These are phyloP conservation scores for Amphicarpaea edgeworthii DNA, from an alignment of 306 rosid genomes.

Conservation along the genomic window DNA sequence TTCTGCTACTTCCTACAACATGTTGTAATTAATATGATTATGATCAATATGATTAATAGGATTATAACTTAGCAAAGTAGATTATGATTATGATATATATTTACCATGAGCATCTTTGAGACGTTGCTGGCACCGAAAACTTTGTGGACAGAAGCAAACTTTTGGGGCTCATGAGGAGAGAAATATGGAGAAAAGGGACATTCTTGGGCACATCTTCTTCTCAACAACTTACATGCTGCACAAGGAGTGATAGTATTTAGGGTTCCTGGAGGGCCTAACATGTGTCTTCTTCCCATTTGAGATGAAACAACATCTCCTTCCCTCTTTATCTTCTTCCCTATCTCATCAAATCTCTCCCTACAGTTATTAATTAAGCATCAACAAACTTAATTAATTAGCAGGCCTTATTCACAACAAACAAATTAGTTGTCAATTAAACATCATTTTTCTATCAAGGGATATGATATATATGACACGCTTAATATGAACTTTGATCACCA, in stretches of 20 bases:
- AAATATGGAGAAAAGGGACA: slow-evolving; percentile 98
- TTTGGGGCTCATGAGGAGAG: slow-evolving; percentile 97
- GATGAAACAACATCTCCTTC: slow-evolving; percentile 73
- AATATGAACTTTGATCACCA: slow-evolving; percentile 22
- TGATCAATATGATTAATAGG: no score
- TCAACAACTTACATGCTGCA: slow-evolving; percentile 92
- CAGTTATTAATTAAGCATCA: not conserved
- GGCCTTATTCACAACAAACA: slow-evolving; percentile 16
- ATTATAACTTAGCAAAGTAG: no score
- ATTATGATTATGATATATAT: no score
- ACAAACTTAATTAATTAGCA: slow-evolving; percentile 6
- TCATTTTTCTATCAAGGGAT: not conserved
- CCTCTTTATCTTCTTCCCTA: slow-evolving; percentile 88
- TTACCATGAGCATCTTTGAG: slow-evolving; percentile 94
- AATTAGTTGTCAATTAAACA: not conserved
- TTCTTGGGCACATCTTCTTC: slow-evolving; percentile 96
- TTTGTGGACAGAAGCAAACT: slow-evolving; percentile 96
- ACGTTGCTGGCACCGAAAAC: slow-evolving; percentile 99
- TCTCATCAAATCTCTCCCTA: slow-evolving; percentile 84
- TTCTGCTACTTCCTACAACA: slow-evolving; percentile 83
- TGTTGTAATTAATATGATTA: not conserved
- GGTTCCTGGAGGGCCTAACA: slow-evolving; percentile 88
- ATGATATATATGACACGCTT: not conserved
- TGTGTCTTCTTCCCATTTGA: slow-evolving; percentile 81
- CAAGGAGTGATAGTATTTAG: slow-evolving; percentile 94